Evolutionary conservation across 2,329 filamentous ascomycete species (phyloP).

Genomic region (Botrytis elliptica): DNA sequence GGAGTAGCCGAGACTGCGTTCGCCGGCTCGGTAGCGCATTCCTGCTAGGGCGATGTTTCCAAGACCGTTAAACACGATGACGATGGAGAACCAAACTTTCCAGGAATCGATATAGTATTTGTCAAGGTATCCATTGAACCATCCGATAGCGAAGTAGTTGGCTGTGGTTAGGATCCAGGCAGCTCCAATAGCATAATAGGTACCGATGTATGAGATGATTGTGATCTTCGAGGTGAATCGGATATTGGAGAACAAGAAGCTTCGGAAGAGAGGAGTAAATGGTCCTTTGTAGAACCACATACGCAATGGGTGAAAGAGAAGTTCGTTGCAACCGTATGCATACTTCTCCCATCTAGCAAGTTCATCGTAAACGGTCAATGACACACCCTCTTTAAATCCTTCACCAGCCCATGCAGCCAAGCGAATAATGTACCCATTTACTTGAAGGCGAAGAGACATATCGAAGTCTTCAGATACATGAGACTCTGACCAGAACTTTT

Average conservation of each 20-base stretch:
- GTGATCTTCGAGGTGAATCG: slow-evolving; percentile 74
- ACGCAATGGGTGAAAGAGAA: slow-evolving; percentile 75
- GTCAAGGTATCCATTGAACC: slow-evolving; percentile 74
- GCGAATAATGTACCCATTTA: slow-evolving; percentile 69
- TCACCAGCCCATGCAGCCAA: slow-evolving; percentile 70
- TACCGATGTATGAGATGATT: slow-evolving; percentile 74
- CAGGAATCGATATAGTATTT: slow-evolving; percentile 79
- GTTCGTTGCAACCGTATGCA: slow-evolving; percentile 79
- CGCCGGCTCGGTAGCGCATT: slow-evolving; percentile 70
- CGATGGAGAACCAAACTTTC: slow-evolving; percentile 78
- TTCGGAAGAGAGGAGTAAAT: slow-evolving; percentile 75
- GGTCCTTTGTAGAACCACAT: slow-evolving; percentile 73
- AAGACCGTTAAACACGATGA: slow-evolving; percentile 73
- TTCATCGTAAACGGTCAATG: slow-evolving; percentile 81
- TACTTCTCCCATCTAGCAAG: slow-evolving; percentile 85
- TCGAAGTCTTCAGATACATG: slow-evolving; percentile 82
- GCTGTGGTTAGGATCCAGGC: slow-evolving; percentile 70
- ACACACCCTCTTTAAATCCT: slow-evolving; percentile 82
- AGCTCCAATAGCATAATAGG: slow-evolving; percentile 75
- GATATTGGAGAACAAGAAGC: slow-evolving; percentile 71
- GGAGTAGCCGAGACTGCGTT: slow-evolving; percentile 57
- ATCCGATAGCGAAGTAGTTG: slow-evolving; percentile 76
- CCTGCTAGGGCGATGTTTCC: slow-evolving; percentile 70
- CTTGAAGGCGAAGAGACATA: slow-evolving; percentile 75
- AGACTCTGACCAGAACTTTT: slow-evolving; percentile 79